A percentile compares a stretch with the other conserved stretches of the same genome.
Evolutionary conservation across 352 stramenopile genomes (phyloP).

Genomic region (Phytophthora pistaciae): DNA sequence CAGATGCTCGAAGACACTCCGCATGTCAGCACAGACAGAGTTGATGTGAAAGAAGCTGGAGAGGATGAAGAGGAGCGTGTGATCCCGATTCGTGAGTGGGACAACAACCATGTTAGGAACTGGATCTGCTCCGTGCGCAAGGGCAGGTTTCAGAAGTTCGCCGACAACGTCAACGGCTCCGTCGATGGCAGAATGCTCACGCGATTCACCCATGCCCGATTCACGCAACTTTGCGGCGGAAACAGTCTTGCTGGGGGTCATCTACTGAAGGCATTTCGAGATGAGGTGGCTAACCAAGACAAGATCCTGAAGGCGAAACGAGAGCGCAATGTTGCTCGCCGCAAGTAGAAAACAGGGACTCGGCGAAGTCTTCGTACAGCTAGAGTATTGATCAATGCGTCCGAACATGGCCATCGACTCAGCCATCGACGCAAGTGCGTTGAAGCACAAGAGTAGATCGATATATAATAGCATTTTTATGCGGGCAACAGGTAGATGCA

Average conservation of each 20-base stretch:
- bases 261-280: constrained; percentile 66
- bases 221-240: constrained; percentile 75
- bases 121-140: constrained; percentile 65
- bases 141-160: constrained; percentile 64
- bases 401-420: background rate
- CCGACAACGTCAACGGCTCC: constrained; percentile 46
- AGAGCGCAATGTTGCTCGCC: constrained; percentile 49
- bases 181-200: constrained; percentile 69
- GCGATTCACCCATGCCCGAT: constrained; percentile 67
- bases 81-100: constrained; percentile 69
- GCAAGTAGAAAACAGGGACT: constrained; percentile 17
- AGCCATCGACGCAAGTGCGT: background rate
- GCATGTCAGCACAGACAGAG: constrained; percentile 56
- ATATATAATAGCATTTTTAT: constrained; percentile 28
- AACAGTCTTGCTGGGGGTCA: constrained; percentile 64
- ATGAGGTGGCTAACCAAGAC: constrained; percentile 63
- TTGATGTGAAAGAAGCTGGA: constrained; percentile 60
- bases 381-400: constrained; percentile 1
- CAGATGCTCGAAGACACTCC: constrained; percentile 76
- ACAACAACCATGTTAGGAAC: constrained; percentile 53
- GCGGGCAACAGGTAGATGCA: constrained; percentile 5
- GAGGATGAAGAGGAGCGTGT: constrained; percentile 42
- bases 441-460: constrained; percentile 5
- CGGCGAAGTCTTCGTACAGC: background rate
- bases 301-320: constrained; percentile 64